Base-by-base conservation (phyloP, 805 yeast species). In the Candida pini region DNA sequence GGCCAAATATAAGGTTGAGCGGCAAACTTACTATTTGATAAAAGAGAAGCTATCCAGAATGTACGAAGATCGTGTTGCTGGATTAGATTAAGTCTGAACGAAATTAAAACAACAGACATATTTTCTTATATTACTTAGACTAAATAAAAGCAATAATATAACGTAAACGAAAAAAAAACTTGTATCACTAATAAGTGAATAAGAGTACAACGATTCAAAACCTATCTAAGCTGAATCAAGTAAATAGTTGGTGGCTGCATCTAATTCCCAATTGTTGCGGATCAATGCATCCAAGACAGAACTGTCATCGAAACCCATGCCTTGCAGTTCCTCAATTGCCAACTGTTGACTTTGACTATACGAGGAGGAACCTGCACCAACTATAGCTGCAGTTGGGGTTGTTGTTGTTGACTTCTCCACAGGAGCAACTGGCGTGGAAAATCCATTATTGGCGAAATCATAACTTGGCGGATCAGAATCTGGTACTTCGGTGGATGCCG, bases 171-270 rank as follows among this genome's bases (percentile, higher is more conserved):
- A 22, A 4, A 22, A 14, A 22, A 26, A 10, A 3, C 13, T 20
- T 14, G 8, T 16, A 27, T 12, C 12, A 18, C 23, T 10, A n/a
- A 8, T 9, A 29, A 16, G 12, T 8, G n/a, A 14, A 15, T 25
- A 24, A 24, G n/a, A 16, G 31, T 19, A 18, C 12, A 30, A 19
- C 19, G 14, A 5, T 15, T 3, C n/a, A 12, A 19, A 16, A 54
- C 41, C n/a, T n/a, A n/a, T n/a, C n/a, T n/a, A 78, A 34, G 86
- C 84, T 40, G 76, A 68, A 52, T 88, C 97, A 44, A 88, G 64
- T 44, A 89, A 64, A 51, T 68, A 78, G 55, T 89, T 89, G 1
- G 96, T 84, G n/a, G 97, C 96, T 36, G 79, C 79, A 44, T 81
- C 88, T 36, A 88, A 60, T 51, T 83, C 75, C 85, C 90, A 84